These are phyloP conservation scores for Rhipidocladum racemiflorum DNA, from an alignment of 176 grass and related monocot genomes.

Conservation along the genomic window DNA sequence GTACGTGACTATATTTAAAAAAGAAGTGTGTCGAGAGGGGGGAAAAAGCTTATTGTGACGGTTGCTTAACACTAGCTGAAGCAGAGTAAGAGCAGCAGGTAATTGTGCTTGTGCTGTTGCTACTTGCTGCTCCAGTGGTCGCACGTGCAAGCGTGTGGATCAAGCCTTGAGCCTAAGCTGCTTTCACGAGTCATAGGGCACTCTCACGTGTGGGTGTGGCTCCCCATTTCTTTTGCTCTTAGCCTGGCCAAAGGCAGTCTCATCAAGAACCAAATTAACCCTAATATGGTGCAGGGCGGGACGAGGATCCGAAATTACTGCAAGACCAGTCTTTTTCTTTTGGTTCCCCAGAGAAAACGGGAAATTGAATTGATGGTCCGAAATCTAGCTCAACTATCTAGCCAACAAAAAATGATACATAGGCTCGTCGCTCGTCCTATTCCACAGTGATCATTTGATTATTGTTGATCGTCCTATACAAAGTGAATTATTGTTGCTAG, in stretches of 20 bases:
- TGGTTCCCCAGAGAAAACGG: too few species aligned
- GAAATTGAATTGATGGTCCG: too few species aligned
- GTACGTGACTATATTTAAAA: too few species aligned
- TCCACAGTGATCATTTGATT: too few species aligned
- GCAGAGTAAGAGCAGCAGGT: background rate
- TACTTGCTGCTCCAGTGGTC: background rate
- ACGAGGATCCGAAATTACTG: background rate
- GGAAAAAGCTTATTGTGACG: background rate
- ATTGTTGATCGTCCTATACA: too few species aligned
- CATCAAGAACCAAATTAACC: background rate
- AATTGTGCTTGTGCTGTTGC: background rate
- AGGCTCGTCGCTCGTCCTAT: too few species aligned
- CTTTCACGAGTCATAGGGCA: conserved; percentile 21
- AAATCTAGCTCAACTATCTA: too few species aligned
- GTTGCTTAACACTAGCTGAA: background rate
- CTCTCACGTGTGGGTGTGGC: background rate
- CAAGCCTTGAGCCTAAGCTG: conserved; percentile 22
- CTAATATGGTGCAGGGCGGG: background rate
- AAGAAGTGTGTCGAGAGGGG: too few species aligned
- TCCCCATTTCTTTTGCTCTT: background rate
- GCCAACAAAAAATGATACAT: too few species aligned
- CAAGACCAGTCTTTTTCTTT: too few species aligned
- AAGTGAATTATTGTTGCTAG: too few species aligned
- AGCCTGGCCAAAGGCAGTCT: background rate
- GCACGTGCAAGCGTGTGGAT: conserved; percentile 45